phyloP scores from a whole-genome alignment of 441 rosid genomes.

The Breynia disticha region DNA sequence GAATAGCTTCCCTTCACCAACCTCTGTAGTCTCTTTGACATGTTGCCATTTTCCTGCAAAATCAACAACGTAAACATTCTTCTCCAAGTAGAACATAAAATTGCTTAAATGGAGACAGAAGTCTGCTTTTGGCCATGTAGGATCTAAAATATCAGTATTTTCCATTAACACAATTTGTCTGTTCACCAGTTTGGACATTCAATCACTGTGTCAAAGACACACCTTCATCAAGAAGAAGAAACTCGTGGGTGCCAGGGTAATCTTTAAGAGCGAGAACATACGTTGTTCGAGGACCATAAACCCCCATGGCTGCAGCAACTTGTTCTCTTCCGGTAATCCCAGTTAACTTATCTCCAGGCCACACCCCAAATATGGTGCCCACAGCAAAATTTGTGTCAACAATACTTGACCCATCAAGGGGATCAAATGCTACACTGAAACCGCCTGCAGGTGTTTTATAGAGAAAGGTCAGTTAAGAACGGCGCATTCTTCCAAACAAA shows the following conservation, averaged over 20 bases:
- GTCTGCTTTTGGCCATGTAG: neutral
- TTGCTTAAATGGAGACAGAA: too few species aligned
- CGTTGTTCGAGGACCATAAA: slow-evolving; percentile 93
- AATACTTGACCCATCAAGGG: slow-evolving; percentile 89
- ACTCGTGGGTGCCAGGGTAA: slow-evolving; percentile 84
- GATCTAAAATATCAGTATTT: neutral
- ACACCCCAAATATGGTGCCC: slow-evolving; percentile 96
- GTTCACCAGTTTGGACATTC: neutral
- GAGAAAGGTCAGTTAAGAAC: too few species aligned
- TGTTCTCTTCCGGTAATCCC: slow-evolving; percentile 87
- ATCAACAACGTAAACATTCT: slow-evolving; percentile 8
- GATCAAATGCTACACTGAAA: slow-evolving; percentile 93
- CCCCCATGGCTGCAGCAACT: slow-evolving; percentile 97
- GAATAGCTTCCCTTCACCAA: slow-evolving; percentile 84
- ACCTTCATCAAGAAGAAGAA: slow-evolving; percentile 99
- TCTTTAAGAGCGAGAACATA: slow-evolving; percentile 85
- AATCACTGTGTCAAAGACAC: slow-evolving; percentile 7
- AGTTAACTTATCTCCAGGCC: slow-evolving; percentile 93
- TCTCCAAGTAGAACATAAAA: too few species aligned
- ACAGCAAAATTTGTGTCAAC: slow-evolving; percentile 92
- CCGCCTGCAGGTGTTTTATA: slow-evolving; percentile 44
- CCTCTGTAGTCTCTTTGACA: slow-evolving; percentile 83
- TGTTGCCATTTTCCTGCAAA: slow-evolving; percentile 89
- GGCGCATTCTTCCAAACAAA: neutral
- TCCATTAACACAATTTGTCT: too few species aligned